phyloP scores from a whole-genome alignment of 176 grass and related monocot genomes.

The Cenchrus fungigraminus region DNA sequence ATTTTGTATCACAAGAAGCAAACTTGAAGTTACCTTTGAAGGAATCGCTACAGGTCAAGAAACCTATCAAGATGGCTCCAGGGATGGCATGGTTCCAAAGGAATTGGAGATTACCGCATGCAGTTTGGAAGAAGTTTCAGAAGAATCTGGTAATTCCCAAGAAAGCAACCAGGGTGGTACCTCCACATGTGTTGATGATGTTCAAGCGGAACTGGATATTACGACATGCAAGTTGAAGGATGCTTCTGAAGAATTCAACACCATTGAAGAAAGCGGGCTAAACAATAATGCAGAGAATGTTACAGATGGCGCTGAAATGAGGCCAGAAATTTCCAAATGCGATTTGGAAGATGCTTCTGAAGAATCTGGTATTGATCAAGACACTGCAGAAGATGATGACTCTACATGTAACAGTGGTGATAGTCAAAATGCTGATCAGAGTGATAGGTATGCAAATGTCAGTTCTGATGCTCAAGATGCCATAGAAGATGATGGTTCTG shows the following conservation, averaged over 20 bases:
- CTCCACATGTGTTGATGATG: background rate
- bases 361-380: conserved; percentile 24
- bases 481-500: conserved; percentile 11
- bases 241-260: conserved; percentile 20
- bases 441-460: background rate
- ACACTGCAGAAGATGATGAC: conserved; percentile 4
- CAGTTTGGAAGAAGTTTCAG: conserved; percentile 14
- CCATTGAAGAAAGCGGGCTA: background rate
- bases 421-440: background rate
- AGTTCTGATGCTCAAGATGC: conserved; percentile 4
- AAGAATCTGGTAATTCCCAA: background rate
- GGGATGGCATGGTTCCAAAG: background rate
- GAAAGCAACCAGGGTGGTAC: background rate
- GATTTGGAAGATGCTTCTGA: conserved; percentile 24
- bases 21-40: background rate
- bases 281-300: background rate
- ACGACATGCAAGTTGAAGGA: background rate
- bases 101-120: conserved; percentile 14
- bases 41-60: conserved; percentile 9
- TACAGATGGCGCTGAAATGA: conserved; percentile 2
- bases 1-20: background rate
- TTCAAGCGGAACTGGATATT: background rate
- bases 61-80: background rate
- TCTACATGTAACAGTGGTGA: background rate
- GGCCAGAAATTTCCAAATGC: background rate